Base-by-base conservation (phyloP, 345 rosid species). In the Noccaea caerulescens region DNA sequence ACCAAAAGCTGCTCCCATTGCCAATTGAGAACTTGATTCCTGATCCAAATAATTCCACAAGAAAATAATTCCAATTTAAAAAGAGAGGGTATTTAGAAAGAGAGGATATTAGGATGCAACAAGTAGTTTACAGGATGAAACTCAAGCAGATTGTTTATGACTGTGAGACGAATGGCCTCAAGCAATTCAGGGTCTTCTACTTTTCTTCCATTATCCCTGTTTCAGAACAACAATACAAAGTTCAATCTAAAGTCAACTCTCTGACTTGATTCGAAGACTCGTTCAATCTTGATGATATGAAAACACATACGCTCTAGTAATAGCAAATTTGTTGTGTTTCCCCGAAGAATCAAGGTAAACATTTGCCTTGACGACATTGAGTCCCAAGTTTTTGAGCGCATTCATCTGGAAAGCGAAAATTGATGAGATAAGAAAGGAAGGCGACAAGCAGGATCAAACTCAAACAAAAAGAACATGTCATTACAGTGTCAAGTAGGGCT, bases 1-100 rank as follows among this genome's bases (percentile, higher is more conserved):
- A 61, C 99, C 99, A 39, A 94, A 94, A 74, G 97, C 97, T 54
- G 66, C 85, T 63, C 99, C 99, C 96, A 94, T 82, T 49, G 99
- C 99, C 66, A 94, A 80, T 76, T 91, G 96, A 25, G 99, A 82
- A 78, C 99, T 91, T 71, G 99, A 91, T 82, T 94, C 99, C 99
- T 94, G 82, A 33, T 56, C 42, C 66, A 34, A 63, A 58, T 41
- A 27, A 44, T 61, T 61, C 1, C 0, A 36, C 1, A 47, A 63
- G 7, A 67, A 76, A 18, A n/a, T n/a, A n/a, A n/a, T n/a, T n/a
- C n/a, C n/a, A n/a, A n/a, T n/a, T n/a, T n/a, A n/a, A n/a, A n/a
- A n/a, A 39, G 49, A 62, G 14, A 46, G 7, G 38, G 25, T 44
- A 42, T 8, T 14, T 4, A 14, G 32, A 56, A 69, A 52, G n/a